These are phyloP conservation scores for Ustilago crameri DNA, from an alignment of 1,284 basidiomycete genomes.

Conservation along the genomic window DNA sequence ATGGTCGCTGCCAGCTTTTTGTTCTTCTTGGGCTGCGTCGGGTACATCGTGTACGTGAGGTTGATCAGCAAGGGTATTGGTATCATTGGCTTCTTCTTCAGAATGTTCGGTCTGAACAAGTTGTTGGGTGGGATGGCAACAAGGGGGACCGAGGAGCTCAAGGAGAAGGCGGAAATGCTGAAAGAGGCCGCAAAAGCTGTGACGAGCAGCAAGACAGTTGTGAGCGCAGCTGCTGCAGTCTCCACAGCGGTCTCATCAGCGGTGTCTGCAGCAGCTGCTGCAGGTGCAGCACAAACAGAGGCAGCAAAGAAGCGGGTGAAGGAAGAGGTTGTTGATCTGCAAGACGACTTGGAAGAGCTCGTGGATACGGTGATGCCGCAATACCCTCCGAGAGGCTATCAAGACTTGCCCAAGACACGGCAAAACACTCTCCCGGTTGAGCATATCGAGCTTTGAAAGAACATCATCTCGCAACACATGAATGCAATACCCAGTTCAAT, in stretches of 20 bases:
- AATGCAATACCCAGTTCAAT: no score
- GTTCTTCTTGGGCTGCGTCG: constrained; percentile 62
- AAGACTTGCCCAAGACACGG: constrained; percentile 9
- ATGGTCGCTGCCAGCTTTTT: constrained; percentile 52
- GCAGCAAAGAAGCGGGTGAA: constrained; percentile 8
- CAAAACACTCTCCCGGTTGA: constrained; percentile 33
- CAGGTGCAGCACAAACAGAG: constrained; percentile 21
- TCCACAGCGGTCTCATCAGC: constrained; percentile 21
- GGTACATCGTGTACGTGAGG: constrained; percentile 64
- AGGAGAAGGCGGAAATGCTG: constrained; percentile 33
- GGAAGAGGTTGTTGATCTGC: constrained; percentile 25
- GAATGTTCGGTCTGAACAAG: constrained; percentile 37
- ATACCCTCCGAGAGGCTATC: constrained; percentile 4
- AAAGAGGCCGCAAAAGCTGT: constrained; percentile 12
- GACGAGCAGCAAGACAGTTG: constrained; percentile 1
- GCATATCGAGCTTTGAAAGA: constrained; percentile 30
- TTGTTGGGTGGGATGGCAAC: constrained; percentile 29
- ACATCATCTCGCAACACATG: no score
- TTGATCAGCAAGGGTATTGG: constrained; percentile 58
- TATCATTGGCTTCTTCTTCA: constrained; percentile 47
- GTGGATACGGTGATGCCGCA: constrained; percentile 24
- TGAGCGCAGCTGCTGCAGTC: constrained; percentile 13
- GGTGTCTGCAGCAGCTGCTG: constrained; percentile 12
- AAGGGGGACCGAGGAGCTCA: constrained; percentile 16
- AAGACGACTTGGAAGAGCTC: constrained; percentile 31